phyloP scores from a whole-genome alignment of 1,284 basidiomycete genomes.

The Rhodotorula glutinis region DNA sequence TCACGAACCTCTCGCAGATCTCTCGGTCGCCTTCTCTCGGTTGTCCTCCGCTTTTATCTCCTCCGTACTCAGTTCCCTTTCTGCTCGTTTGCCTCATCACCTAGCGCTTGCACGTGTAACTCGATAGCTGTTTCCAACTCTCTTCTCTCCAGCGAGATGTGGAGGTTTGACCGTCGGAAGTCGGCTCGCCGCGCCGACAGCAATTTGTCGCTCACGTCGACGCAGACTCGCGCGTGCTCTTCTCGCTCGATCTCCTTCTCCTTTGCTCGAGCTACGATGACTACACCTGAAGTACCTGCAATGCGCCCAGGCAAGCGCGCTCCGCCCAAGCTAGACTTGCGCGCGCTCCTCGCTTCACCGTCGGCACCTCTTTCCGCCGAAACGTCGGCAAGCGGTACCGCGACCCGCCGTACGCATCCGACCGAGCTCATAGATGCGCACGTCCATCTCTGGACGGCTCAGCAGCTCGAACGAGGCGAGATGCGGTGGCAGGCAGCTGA shows the following conservation, averaged over 20 bases:
- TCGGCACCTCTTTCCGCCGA: neutral
- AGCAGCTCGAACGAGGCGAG: slow-evolving; percentile 15
- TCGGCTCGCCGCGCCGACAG: no score
- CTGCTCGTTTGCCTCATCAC: no score
- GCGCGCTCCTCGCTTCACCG: slow-evolving; percentile 7
- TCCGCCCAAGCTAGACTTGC: slow-evolving; percentile 34
- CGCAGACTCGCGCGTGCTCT: no score
- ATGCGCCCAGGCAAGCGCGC: slow-evolving; percentile 12
- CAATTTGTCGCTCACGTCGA: no score
- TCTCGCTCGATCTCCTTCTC: neutral
- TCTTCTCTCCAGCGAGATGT: no score
- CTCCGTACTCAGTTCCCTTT: no score
- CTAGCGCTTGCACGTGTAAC: no score
- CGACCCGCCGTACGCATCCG: slow-evolving; percentile 10
- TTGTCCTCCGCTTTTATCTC: neutral
- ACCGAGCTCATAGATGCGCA: slow-evolving; percentile 26
- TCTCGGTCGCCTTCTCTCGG: neutral
- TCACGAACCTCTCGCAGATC: no score
- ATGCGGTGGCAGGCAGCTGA: slow-evolving; percentile 20
- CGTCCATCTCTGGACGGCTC: slow-evolving; percentile 27
- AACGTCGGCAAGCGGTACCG: no score
- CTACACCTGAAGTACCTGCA: neutral
- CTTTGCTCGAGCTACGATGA: neutral
- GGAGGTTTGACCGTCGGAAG: no score
- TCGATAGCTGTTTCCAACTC: no score